A percentile compares a stretch with the other conserved stretches of the same genome.
Conservation (phyloP, 2,329 filamentous ascomycete genomes). For the Elsinoe fawcettii region DNA sequence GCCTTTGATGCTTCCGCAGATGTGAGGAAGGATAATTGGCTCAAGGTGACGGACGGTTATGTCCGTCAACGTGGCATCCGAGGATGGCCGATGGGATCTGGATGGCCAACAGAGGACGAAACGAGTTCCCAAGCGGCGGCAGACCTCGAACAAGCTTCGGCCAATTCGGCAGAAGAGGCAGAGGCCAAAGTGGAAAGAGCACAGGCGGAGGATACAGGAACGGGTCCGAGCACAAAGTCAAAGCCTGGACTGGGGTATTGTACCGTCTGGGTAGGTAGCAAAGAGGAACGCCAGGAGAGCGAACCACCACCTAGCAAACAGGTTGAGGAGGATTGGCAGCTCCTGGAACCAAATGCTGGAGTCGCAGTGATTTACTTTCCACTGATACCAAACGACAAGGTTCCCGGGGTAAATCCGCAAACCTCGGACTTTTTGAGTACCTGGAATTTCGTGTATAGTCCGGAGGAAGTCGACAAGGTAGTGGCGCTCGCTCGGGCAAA, state of each 20-base stretch:
- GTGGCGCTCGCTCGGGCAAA: constrained; percentile 78
- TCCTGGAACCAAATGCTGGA: constrained; percentile 71
- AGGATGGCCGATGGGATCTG: constrained; percentile 90
- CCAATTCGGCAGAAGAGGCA: constrained; percentile 52
- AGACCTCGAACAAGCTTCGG: constrained; percentile 62
- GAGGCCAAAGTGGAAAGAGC: constrained; percentile 58
- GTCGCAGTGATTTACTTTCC: constrained; percentile 88
- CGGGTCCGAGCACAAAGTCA: constrained; percentile 19
- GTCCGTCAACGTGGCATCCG: constrained; percentile 82
- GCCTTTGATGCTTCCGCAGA: constrained; percentile 94
- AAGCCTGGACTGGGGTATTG: constrained; percentile 62
- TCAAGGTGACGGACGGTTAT: constrained; percentile 88
- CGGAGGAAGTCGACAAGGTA: constrained; percentile 79
- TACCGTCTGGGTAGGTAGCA: constrained; percentile 89
- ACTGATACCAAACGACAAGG: constrained; percentile 72
- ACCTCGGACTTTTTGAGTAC: constrained; percentile 82
- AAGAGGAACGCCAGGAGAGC: constrained; percentile 57
- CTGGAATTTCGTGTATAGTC: constrained; percentile 97
- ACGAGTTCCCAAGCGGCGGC: constrained; percentile 52
- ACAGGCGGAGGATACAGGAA: constrained; percentile 24
- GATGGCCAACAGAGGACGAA: constrained; percentile 67
- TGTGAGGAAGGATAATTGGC: constrained; percentile 90
- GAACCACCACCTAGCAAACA: constrained; percentile 47
- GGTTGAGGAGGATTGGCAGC: constrained; percentile 55
- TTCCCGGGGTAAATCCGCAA: constrained; percentile 73